A percentile compares a stretch with the other conserved stretches of the same genome.
These are phyloP conservation scores for Linnemannia zychae DNA, from an alignment of 192 early-diverging fungal species.

Conservation along the genomic window DNA sequence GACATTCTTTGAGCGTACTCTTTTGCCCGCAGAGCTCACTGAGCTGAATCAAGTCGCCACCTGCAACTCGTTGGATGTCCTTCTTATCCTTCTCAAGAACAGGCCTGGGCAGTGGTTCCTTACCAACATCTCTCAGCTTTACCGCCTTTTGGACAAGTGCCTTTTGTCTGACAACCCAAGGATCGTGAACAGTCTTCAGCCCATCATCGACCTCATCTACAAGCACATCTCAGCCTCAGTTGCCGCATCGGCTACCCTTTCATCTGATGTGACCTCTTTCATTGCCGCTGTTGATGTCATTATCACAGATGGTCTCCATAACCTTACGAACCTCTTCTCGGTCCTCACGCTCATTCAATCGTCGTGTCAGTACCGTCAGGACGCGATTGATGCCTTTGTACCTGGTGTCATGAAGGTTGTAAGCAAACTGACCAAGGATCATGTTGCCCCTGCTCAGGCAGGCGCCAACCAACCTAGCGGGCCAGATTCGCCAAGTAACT, in stretches of 20 bases:
- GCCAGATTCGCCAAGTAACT: constrained; percentile 63
- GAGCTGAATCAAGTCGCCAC: constrained; percentile 68
- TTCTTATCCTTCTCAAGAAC: constrained; percentile 71
- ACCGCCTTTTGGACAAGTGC: constrained; percentile 76
- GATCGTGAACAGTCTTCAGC: constrained; percentile 78
- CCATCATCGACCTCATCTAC: constrained; percentile 82
- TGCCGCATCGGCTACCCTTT: constrained; percentile 57
- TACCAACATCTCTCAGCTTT: constrained; percentile 71
- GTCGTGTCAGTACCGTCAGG: constrained; percentile 70
- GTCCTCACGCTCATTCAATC: constrained; percentile 79
- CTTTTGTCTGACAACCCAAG: constrained; percentile 81
- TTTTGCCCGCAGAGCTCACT: constrained; percentile 67
- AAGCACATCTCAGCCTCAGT: constrained; percentile 62
- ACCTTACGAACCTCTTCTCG: constrained; percentile 73
- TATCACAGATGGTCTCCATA: constrained; percentile 77
- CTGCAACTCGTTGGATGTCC: constrained; percentile 78
- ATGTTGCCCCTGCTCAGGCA: constrained; percentile 64
- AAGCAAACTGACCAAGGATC: constrained; percentile 88
- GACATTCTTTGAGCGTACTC: constrained; percentile 74
- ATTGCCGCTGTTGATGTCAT: constrained; percentile 72
- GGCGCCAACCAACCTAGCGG: constrained; percentile 49
- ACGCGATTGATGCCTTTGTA: constrained; percentile 79
- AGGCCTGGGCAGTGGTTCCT: constrained; percentile 76
- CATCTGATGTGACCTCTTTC: constrained; percentile 58
- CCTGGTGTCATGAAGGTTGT: constrained; percentile 86